Evolutionary conservation across 176 grass and related monocot genomes (phyloP).

Genomic region (Panicum miliaceum): DNA sequence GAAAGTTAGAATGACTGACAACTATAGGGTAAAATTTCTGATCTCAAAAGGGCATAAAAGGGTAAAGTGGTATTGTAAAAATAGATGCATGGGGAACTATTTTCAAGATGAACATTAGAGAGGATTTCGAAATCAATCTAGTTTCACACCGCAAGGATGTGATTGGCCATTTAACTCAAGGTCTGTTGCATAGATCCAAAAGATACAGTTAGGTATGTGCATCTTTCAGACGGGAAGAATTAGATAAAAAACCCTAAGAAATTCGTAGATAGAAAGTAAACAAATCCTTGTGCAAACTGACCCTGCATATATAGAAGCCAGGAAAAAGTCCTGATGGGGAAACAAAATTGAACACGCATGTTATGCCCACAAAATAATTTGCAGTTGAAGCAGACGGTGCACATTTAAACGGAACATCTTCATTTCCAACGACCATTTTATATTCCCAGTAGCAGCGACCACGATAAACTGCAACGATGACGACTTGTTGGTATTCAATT

Average conservation of each 20-base stretch:
- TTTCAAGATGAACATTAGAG: no score
- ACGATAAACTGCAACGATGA: neutral
- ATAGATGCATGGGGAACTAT: no score
- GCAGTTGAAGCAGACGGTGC: neutral
- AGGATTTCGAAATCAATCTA: no score
- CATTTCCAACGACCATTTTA: neutral
- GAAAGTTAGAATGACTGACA: no score
- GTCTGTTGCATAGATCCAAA: neutral
- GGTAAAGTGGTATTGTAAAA: no score
- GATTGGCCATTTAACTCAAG: neutral
- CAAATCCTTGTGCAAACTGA: neutral
- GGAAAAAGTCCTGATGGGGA: neutral
- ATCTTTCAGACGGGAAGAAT: neutral
- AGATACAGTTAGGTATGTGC: neutral
- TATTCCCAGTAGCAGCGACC: neutral
- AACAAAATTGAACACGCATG: neutral
- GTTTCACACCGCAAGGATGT: neutral
- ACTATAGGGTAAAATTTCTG: no score
- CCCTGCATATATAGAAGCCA: neutral
- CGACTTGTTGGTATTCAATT: neutral
- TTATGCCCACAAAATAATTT: neutral
- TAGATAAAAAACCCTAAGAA: neutral
- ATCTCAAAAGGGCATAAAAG: no score
- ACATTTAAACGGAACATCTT: neutral
- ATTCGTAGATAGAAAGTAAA: neutral